Evolutionary conservation across 371 early-diverging fungal species (phyloP), one percentile per base, ranked within the genome.

Genomic region (Syncephalis plumigaleata): DNA sequence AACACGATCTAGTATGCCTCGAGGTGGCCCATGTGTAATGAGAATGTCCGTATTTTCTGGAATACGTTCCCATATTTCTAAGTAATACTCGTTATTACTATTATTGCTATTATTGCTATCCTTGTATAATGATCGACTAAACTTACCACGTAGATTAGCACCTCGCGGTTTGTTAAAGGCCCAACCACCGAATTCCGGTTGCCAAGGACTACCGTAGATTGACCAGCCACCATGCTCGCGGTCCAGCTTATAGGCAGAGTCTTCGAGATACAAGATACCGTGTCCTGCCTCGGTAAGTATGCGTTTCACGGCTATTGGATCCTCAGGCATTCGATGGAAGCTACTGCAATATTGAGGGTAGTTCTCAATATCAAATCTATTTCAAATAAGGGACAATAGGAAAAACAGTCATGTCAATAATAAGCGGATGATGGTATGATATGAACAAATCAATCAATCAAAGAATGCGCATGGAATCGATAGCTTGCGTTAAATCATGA

Each of bases 11-110:
- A 61, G 55, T 39, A 63, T 58, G 4, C 60, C 60, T 24, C 37
- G 45, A 0, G 75, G 67, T 13, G 75, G 75, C 4, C 68, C 68
- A 45, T 74, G 75, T 0, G 71, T 72, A 15, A 74, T 65, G 7
- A 74, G 43, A 5, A 74, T 69, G 21, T 74, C 61, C 1, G 63
- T 66, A 22, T 58, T 58, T 4, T 24, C 46, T 15, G 68, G 72
- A 7, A 74, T 61, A 7, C 40, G 31, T 36, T 60, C 47, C 75
- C 75, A 74, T 8, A 59, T 50, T 7, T 55, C 59, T 63, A 46
- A 26, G 38, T 5, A 36, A 45, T 18, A 16, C 36, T 1, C 9
- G 16, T 23, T 39, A 47, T 24, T 16, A 17, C 23, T 18, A 27
- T 4, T 3, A 47, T 18, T 23, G 18, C 23, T 7, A 15, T 15